A percentile compares a stretch with the other conserved stretches of the same genome.
Conservation (phyloP, 495 filamentous ascomycete genomes). For the Penicillium canariense region DNA sequence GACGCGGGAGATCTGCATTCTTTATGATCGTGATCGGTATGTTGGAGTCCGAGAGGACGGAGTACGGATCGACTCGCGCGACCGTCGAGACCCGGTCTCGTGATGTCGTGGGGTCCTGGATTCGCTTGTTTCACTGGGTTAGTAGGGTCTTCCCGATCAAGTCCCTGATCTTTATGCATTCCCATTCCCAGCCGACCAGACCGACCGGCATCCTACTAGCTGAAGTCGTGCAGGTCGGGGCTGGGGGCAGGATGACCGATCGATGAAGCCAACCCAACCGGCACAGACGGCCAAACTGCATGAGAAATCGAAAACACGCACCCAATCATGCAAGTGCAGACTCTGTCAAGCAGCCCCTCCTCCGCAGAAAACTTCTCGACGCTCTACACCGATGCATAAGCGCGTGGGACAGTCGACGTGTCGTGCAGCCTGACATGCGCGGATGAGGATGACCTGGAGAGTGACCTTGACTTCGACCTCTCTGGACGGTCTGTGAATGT, state of each 20-base stretch:
- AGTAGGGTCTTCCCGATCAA: too few species aligned
- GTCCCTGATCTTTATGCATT: too few species aligned
- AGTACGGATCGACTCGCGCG: too few species aligned
- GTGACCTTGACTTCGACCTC: background rate
- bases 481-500: too few species aligned
- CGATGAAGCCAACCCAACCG: background rate
- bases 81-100: too few species aligned
- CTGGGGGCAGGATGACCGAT: background rate
- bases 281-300: background rate
- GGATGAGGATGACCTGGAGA: background rate
- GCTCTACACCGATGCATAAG: background rate
- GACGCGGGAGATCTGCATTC: conserved; percentile 17
- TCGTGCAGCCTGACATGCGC: background rate
- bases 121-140: too few species aligned
- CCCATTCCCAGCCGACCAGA: background rate
- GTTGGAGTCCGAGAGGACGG: background rate
- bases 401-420: background rate
- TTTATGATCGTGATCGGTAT: conserved; percentile 2
- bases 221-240: too few species aligned
- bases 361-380: background rate
- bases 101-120: too few species aligned
- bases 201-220: too few species aligned
- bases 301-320: background rate
- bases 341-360: background rate
- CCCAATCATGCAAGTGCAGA: background rate